Base-by-base conservation (phyloP, 805 yeast species). In the Monosporozyma unispora region DNA sequence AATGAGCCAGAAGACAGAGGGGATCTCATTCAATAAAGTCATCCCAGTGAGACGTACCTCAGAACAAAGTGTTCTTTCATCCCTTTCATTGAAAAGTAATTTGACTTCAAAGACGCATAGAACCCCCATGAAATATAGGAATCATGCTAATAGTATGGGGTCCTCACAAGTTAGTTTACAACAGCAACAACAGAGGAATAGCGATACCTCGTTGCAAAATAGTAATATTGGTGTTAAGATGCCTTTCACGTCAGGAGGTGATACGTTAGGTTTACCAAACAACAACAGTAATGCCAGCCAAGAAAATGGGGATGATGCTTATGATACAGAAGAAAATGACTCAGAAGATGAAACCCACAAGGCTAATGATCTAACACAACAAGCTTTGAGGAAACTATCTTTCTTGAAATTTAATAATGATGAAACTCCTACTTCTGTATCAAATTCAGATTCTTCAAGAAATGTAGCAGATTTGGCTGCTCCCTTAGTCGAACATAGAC, bases 1-100 rank as follows among this genome's bases (percentile, higher is more conserved):
- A 16, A 35, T 35, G 39, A 35, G 39, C 22, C 39, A 35, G 22
- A 16, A 35, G 22, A 35, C 39, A 7, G 39, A 35, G 18, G 39
- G 39, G 9, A 35, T 35, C 21, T 35, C 39, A 16, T 35, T 35
- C 39, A 35, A 16, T 16, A 35, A 35, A 64, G 91, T 95, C 75
- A 74, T 86, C 3, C 70, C 73, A 7, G 61, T 64, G 46, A 58
- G 75, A 50, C 62, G 71, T 1, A 71, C 68, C 42, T 67, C 71
- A 1, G 70, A 67, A 0, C 75, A 70, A 54, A 67, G 72, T 38
- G 74, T 71, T 9, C 56, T 72, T 38, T 70, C 74, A 16, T 88
- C 70, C 79, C 87, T 76, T 74, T 89, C 67, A 72, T 78, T 62
- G 71, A 68, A 59, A 71, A 86, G 87, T 69, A 41, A 41, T 41